A percentile compares a stretch with the other conserved stretches of the same genome.
These are phyloP conservation scores for Phoenix roebelenii DNA, from an alignment of 176 grass and related monocot species.

Conservation along the genomic window DNA sequence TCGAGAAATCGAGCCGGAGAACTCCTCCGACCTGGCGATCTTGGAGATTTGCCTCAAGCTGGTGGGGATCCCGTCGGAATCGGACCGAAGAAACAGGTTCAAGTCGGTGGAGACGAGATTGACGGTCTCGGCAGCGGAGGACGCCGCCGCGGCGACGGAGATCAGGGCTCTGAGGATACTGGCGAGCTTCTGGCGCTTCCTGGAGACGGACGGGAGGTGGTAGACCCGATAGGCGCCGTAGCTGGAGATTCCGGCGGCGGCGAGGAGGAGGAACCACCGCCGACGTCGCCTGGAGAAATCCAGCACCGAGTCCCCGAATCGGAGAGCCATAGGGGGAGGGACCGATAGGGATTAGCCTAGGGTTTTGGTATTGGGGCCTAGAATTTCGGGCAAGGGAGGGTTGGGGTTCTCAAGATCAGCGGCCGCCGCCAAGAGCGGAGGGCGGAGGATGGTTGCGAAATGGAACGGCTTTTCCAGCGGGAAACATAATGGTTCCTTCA, in stretches of 20 bases:
- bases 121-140: conserved; percentile 30
- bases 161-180: conserved; percentile 37
- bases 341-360: no score
- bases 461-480: no score
- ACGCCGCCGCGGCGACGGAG: conserved; percentile 24
- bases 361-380: no score
- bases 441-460: no score
- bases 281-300: conserved; percentile 16
- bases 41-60: conserved; percentile 78
- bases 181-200: conserved; percentile 14
- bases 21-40: conserved; percentile 38
- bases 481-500: no score
- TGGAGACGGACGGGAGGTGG: conserved; percentile 19
- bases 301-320: background rate
- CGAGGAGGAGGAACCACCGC: conserved; percentile 27
- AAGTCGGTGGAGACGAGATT: conserved; percentile 43
- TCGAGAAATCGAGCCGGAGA: conserved; percentile 14
- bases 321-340: background rate
- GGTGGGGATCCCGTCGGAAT: conserved; percentile 51
- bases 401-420: no score
- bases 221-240: conserved; percentile 45
- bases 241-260: conserved; percentile 17
- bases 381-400: no score
- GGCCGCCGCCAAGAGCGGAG: no score
- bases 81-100: conserved; percentile 51